Conservation (phyloP, 2,329 filamentous ascomycete species). For the Cercospora sp. region DNA sequence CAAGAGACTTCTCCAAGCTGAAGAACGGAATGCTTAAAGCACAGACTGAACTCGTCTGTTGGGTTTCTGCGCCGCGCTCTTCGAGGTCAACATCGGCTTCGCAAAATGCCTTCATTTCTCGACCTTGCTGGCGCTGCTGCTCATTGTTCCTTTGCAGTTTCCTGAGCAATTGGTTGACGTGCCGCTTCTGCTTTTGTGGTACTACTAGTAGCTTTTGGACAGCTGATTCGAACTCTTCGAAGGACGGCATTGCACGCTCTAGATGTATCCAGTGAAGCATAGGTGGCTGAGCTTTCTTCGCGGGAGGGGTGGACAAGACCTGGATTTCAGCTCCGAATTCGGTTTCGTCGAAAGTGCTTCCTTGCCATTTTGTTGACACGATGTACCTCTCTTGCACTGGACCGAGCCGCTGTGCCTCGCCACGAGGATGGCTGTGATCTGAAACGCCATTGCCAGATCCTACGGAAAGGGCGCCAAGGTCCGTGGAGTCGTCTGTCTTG, state of each 20-base stretch:
- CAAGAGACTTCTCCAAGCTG: constrained; percentile 9
- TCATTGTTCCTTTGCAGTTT: constrained; percentile 20
- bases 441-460: background rate
- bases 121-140: constrained; percentile 22
- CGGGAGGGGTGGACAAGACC: constrained; percentile 4
- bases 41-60: constrained; percentile 14
- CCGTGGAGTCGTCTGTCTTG: background rate
- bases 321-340: constrained; percentile 10
- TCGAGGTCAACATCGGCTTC: constrained; percentile 16
- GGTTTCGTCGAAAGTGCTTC: constrained; percentile 14
- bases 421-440: background rate
- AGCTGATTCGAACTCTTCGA: constrained; percentile 20
- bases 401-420: background rate
- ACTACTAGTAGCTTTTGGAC: background rate
- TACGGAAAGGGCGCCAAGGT: background rate
- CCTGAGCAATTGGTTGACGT: constrained; percentile 15
- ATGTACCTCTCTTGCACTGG: constrained; percentile 2
- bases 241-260: constrained; percentile 16
- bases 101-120: constrained; percentile 21
- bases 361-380: constrained; percentile 10
- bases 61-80: constrained; percentile 1
- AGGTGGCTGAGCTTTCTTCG: background rate
- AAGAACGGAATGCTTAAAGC: constrained; percentile 20
- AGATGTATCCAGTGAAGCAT: constrained; percentile 19
- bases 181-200: constrained; percentile 6